Evolutionary conservation across 371 early-diverging fungal species (phyloP), one percentile per base, ranked within the genome.

Genomic region (Choanephora cucurbitarum): DNA sequence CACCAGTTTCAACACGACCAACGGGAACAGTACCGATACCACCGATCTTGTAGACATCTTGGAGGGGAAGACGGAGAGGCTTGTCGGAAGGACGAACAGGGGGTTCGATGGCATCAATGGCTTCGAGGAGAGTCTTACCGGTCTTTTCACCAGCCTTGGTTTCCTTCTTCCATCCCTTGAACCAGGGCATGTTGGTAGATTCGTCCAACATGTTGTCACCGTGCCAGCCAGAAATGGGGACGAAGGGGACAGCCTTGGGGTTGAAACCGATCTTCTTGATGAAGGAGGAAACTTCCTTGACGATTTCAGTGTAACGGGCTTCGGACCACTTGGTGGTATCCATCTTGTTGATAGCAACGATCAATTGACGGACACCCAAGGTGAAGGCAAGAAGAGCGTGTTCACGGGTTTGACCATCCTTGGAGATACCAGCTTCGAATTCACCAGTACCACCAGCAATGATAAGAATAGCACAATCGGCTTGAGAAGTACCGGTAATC

Each of bases 351-450:
- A 96, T 88, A 76, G 94, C 96, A 69, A 98, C 95, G 58, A 96
- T 92, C 73, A 98, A 88, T 87, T 96, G 96, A 79, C 84, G 90
- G 81, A 98, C 96, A 88, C 96, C 97, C 63, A 95, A 91, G 82
- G 94, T 93, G 91, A 87, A 92, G 60, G 97, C 95, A 51, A 99
- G 89, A 67, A 96, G 89, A 65, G 99, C 96, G 91, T 99, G 99
- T 87, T 99, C 98, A 85, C 98, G 95, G 81, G 99, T 99, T 84
- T 98, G 99, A 66, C 99, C 99, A 73, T 94, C 95, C 78, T 94
- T 94, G 88, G 94, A 93, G 76, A 95, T 95, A 93, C 97, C 99
- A 77, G 97, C 93, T 68, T 96, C 95, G 90, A 99, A 99, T 84
- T 98, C 99, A 85, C 96, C 97, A 69, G 75, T 74, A 72, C 90